These are phyloP conservation scores for Firmiana major DNA, from an alignment of 345 rosid species.

Conservation along the genomic window DNA sequence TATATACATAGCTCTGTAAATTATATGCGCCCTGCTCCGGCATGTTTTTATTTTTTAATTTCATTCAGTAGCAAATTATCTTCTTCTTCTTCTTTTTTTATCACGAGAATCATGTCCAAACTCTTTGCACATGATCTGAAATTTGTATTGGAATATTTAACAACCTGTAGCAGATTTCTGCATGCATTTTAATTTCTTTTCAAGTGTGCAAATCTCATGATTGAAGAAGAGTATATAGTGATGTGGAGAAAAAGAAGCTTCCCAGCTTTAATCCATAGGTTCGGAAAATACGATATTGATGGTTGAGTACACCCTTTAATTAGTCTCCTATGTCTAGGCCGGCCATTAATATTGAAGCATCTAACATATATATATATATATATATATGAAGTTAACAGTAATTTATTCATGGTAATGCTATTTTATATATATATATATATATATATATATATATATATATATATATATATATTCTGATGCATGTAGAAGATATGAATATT, in stretches of 20 bases:
- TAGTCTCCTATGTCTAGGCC: background rate
- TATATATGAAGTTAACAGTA: background rate
- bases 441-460: no score
- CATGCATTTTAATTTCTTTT: background rate
- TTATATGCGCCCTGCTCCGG: background rate
- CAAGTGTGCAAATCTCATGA: background rate
- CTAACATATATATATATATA: no score
- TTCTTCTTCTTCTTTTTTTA: background rate
- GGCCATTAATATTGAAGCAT: background rate
- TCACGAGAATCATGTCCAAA: background rate
- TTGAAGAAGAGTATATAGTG: constrained; percentile 1
- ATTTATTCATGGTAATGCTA: background rate
- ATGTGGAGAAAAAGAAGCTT: background rate
- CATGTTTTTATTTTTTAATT: background rate
- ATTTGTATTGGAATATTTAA: background rate
- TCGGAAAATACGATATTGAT: background rate
- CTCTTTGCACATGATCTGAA: background rate
- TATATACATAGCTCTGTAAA: no score
- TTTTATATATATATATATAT: background rate
- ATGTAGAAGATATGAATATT: background rate
- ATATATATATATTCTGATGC: background rate
- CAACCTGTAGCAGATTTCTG: background rate
- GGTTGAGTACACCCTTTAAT: no score
- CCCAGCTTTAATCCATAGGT: no score
- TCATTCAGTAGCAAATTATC: background rate